Conservation (phyloP, 2,329 filamentous ascomycete species). For the Didymella segeticola region DNA sequence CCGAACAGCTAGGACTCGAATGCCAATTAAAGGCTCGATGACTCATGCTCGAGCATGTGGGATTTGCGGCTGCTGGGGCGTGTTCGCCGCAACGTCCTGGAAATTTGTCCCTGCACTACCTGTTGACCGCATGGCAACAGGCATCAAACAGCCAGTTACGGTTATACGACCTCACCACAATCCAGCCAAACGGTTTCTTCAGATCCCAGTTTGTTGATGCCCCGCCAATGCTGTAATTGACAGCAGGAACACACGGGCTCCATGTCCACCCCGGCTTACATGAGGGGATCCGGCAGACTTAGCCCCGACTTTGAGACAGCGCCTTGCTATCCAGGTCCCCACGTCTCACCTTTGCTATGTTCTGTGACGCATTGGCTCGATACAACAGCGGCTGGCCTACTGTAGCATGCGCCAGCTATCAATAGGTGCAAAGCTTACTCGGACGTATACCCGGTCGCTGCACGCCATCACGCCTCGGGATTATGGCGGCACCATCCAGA, state of each 20-base stretch:
- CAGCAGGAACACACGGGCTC: constrained; percentile 42
- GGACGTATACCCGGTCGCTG: constrained; percentile 42
- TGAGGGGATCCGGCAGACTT: constrained; percentile 48
- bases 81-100: background rate
- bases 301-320: constrained; percentile 48
- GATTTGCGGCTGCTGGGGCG: background rate
- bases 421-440: constrained; percentile 49
- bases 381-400: constrained; percentile 42
- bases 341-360: constrained; percentile 51
- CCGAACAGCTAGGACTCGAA: background rate
- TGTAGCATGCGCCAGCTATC: constrained; percentile 46
- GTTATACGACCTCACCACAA: constrained; percentile 25
- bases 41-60: background rate
- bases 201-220: constrained; percentile 26
- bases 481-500: constrained; percentile 44
- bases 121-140: background rate
- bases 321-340: constrained; percentile 37
- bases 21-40: background rate
- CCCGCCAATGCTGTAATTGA: constrained; percentile 45
- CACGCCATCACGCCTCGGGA: constrained; percentile 46
- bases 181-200: constrained; percentile 30
- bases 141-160: constrained; percentile 1
- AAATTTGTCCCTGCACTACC: background rate
- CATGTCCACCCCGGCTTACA: constrained; percentile 44
- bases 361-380: constrained; percentile 44